Evolutionary conservation across 2,329 filamentous ascomycete species (phyloP).

Genomic region (Conoideocrella luteorostrata): DNA sequence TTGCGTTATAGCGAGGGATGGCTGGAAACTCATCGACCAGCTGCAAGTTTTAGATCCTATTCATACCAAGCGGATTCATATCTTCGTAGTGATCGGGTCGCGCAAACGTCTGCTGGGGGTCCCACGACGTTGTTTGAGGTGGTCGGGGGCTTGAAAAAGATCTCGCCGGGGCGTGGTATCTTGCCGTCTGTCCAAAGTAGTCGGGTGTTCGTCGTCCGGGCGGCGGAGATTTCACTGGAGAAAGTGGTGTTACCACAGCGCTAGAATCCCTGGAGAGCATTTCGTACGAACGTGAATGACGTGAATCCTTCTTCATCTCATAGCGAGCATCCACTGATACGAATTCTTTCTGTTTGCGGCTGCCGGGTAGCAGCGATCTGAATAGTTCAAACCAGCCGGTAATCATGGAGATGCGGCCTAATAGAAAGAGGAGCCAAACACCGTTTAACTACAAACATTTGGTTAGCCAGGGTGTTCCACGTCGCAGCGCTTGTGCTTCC

Average conservation of each 20-base stretch:
- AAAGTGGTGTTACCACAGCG: constrained; percentile 46
- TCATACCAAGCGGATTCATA: constrained; percentile 52
- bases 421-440: constrained; percentile 74
- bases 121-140: constrained; percentile 36
- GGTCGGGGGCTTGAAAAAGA: constrained; percentile 52
- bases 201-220: constrained; percentile 43
- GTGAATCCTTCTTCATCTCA: constrained; percentile 54
- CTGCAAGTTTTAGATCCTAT: constrained; percentile 39
- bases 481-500: too few relatives aligned
- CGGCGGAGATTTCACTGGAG: constrained; percentile 30
- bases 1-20: neutral
- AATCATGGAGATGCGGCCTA: constrained; percentile 80
- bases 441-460: constrained; percentile 59
- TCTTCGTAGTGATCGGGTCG: constrained; percentile 27
- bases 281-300: constrained; percentile 57
- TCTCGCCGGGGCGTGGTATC: constrained; percentile 47
- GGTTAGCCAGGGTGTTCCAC: constrained; percentile 17
- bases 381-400: constrained; percentile 71
- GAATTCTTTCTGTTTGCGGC: constrained; percentile 65
- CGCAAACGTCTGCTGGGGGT: constrained; percentile 35
- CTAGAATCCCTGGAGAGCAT: constrained; percentile 62
- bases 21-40: neutral
- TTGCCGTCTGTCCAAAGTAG: constrained; percentile 48
- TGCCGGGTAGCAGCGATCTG: constrained; percentile 32
- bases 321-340: constrained; percentile 75